These are phyloP conservation scores for Blattamonas nauphoetae DNA, from an alignment of 78 protist genomes.

Conservation along the genomic window DNA sequence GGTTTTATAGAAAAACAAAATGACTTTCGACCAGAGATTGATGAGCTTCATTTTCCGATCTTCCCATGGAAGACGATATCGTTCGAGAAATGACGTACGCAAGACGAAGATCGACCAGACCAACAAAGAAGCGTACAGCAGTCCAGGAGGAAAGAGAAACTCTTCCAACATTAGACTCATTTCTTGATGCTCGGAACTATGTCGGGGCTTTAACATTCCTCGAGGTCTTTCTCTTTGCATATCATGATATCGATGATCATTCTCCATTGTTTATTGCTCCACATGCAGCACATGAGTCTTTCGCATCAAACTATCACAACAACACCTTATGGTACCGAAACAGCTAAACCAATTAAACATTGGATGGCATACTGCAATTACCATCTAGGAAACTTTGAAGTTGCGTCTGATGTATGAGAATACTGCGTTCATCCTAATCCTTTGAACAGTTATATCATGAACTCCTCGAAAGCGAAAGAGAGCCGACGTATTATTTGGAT, in stretches of 20 bases:
- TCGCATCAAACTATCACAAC: background rate
- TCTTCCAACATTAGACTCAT: conserved; percentile 16
- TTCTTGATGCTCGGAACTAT: conserved; percentile 37
- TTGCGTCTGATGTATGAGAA: conserved; percentile 33
- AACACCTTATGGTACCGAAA: background rate
- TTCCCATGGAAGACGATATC: no score
- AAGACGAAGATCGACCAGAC: no score
- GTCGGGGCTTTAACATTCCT: conserved; percentile 55
- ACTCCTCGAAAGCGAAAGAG: no score
- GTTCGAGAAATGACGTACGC: no score
- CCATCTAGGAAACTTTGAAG: conserved; percentile 54
- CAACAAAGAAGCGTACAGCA: background rate
- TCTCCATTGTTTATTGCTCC: conserved; percentile 6
- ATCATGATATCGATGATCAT: background rate
- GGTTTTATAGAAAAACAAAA: no score
- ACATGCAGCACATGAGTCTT: background rate
- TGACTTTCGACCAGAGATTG: no score
- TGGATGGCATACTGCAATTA: conserved; percentile 58
- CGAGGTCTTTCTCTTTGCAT: conserved; percentile 25
- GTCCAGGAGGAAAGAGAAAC: background rate
- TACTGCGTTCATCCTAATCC: background rate
- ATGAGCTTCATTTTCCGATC: no score
- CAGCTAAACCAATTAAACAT: background rate
- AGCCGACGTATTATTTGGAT: no score
- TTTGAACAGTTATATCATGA: background rate